These are phyloP conservation scores for Naganishia randhawae DNA, from an alignment of 768 basidiomycete genomes.

Conservation along the genomic window DNA sequence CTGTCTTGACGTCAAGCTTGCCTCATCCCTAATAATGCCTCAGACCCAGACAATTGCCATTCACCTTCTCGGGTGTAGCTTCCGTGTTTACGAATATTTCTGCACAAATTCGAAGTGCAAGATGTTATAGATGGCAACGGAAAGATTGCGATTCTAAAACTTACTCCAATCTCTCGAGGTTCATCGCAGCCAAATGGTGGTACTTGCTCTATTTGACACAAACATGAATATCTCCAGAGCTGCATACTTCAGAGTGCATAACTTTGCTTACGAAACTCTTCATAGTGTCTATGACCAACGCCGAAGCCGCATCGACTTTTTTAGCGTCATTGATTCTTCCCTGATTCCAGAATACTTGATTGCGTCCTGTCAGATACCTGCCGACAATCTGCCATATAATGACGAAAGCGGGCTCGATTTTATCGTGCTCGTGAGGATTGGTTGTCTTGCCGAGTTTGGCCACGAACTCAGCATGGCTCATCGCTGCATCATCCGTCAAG, in stretches of 20 bases:
- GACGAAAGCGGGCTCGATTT: conserved; percentile 11
- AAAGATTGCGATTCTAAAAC: background rate
- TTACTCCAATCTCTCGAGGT: conserved; percentile 17
- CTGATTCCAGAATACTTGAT: conserved; percentile 17
- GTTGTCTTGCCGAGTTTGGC: conserved; percentile 16
- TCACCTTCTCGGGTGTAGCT: conserved; percentile 14
- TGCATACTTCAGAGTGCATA: background rate
- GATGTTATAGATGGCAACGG: background rate
- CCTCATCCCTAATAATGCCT: conserved; percentile 9
- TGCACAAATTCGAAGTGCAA: background rate
- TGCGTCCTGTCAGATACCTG: conserved; percentile 6
- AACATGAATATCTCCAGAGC: background rate
- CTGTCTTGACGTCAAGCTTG: background rate
- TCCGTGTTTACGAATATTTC: conserved; percentile 17
- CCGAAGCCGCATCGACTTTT: conserved; percentile 1
- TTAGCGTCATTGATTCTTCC: conserved; percentile 19
- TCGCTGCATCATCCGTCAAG: background rate
- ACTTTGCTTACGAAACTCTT: conserved; percentile 21
- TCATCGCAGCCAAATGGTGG: background rate
- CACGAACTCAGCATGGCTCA: conserved; percentile 9
- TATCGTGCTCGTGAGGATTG: conserved; percentile 16
- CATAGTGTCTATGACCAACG: conserved; percentile 16
- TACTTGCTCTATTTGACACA: background rate
- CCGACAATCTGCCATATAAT: conserved; percentile 13
- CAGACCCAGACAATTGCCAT: conserved; percentile 16